A percentile compares a stretch with the other conserved stretches of the same genome.
These are phyloP conservation scores for Tardiomyces depauwii DNA, from an alignment of 1,139 yeast genomes.

Conservation along the genomic window DNA sequence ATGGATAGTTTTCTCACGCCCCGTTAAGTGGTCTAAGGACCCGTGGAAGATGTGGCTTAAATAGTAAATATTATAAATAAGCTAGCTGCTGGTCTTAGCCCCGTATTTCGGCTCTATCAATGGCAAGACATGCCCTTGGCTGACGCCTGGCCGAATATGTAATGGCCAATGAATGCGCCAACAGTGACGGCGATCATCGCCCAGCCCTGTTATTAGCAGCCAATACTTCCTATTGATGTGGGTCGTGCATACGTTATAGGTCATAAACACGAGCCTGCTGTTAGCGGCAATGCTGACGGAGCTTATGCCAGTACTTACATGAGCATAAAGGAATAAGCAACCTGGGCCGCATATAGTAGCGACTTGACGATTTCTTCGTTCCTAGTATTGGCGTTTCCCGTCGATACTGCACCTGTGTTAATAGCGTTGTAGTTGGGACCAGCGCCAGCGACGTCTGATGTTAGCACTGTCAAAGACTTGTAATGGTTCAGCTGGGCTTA, in stretches of 20 bases:
- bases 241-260: constrained; percentile 36
- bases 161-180: constrained; percentile 61
- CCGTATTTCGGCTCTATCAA: no score
- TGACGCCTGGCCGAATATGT: constrained; percentile 37
- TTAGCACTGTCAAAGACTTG: background rate
- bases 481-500: background rate
- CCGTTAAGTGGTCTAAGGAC: no score
- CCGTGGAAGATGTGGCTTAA: no score
- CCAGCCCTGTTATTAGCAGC: constrained; percentile 36
- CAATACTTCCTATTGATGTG: background rate
- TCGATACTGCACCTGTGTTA: background rate
- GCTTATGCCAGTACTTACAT: constrained; percentile 31
- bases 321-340: constrained; percentile 63
- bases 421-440: background rate
- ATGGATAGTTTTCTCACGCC: no score
- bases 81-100: no score
- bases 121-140: background rate
- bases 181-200: constrained; percentile 59
- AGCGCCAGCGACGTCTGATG: background rate
- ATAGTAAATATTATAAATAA: background rate
- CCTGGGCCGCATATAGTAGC: constrained; percentile 54
- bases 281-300: background rate
- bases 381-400: constrained; percentile 1
- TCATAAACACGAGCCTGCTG: constrained; percentile 52
- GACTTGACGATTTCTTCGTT: constrained; percentile 15